Evolutionary conservation across 371 early-diverging fungal species (phyloP).

Genomic region (Rhizopus microsporus): DNA sequence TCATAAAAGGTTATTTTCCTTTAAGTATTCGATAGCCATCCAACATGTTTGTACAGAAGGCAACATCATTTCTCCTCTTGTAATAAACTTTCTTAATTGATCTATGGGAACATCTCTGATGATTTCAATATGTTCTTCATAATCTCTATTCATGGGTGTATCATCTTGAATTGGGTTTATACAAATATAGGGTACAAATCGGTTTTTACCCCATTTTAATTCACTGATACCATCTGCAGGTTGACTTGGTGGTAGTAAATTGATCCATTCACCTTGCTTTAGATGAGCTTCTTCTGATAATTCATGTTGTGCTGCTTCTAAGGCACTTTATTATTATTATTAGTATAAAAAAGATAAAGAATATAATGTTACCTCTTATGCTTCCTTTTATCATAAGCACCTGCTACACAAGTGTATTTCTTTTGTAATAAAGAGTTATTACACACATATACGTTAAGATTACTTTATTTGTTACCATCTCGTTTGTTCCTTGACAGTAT

Average conservation of each 20-base stretch:
- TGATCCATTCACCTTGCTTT: slow-evolving; percentile 55
- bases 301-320: slow-evolving; percentile 60
- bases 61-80: slow-evolving; percentile 48
- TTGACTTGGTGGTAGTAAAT: slow-evolving; percentile 47
- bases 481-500: slow-evolving; percentile 68
- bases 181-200: slow-evolving; percentile 64
- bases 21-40: slow-evolving; percentile 52
- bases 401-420: slow-evolving; percentile 65
- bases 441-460: background rate
- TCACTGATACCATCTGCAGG: slow-evolving; percentile 56
- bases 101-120: slow-evolving; percentile 37
- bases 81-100: slow-evolving; percentile 45
- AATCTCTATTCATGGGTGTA: slow-evolving; percentile 53
- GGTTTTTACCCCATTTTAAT: slow-evolving; percentile 66
- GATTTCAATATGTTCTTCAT: slow-evolving; percentile 57
- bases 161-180: slow-evolving; percentile 55
- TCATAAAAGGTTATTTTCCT: slow-evolving; percentile 23
- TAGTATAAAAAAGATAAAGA: background rate
- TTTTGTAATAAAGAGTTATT: slow-evolving; percentile 4
- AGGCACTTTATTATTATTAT: slow-evolving; percentile 22
- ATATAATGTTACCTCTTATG: slow-evolving; percentile 39
- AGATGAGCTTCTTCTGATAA: slow-evolving; percentile 67
- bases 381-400: slow-evolving; percentile 59
- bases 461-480: slow-evolving; percentile 36
- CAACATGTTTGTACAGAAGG: slow-evolving; percentile 55